Percentiles rank a stretch among this genome's conserved stretches.
Conservation (phyloP, 169 alveolate species). For the Besnoitia besnoiti region DNA sequence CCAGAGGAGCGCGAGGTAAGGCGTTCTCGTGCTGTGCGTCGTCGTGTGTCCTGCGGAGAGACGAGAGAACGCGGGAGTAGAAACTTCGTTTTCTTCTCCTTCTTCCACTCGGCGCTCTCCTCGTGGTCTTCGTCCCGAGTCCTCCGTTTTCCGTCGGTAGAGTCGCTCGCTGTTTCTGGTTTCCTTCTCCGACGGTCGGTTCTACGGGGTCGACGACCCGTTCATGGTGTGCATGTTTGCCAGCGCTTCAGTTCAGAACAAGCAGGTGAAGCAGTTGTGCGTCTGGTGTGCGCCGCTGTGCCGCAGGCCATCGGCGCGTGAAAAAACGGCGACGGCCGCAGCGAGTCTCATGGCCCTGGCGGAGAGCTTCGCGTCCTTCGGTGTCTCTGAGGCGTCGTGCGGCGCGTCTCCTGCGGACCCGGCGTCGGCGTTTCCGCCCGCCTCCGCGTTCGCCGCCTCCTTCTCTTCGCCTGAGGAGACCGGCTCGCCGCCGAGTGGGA, state of each 20-base stretch:
- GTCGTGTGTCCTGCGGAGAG: too few relatives aligned
- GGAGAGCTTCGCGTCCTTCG: background rate
- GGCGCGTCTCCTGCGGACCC: background rate
- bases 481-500: background rate
- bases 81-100: too few relatives aligned
- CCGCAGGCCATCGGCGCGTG: background rate
- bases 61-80: too few relatives aligned
- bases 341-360: constrained; percentile 23
- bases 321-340: constrained; percentile 6
- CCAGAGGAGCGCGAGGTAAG: background rate
- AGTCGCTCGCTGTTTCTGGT: background rate
- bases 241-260: too few relatives aligned
- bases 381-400: background rate
- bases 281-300: background rate
- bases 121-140: too few relatives aligned
- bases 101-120: too few relatives aligned
- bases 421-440: background rate
- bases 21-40: too few relatives aligned
- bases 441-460: background rate
- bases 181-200: background rate
- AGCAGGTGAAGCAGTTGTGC: too few relatives aligned
- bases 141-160: background rate
- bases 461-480: background rate
- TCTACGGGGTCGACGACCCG: too few relatives aligned
- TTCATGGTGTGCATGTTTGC: too few relatives aligned